Percentiles rank a stretch among this genome's conserved stretches.
Conservation (phyloP, 495 filamentous ascomycete species). For the Alectoria sarmentosa region DNA sequence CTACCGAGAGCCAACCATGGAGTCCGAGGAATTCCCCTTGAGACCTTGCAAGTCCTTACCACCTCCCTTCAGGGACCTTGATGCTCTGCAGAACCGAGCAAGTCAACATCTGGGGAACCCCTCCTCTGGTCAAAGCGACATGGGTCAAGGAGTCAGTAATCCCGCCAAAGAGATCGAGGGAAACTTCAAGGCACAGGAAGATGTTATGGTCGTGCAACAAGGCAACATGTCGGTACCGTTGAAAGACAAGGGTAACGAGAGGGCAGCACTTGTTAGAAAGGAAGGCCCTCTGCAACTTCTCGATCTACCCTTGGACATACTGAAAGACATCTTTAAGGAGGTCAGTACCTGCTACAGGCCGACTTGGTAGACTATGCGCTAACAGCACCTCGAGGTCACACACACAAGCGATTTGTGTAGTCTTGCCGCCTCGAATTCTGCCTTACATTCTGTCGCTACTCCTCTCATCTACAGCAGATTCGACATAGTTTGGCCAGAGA, state of each 20-base stretch:
- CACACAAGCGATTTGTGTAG: slow-evolving; percentile 84
- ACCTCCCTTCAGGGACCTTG: neutral
- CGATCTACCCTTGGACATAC: slow-evolving; percentile 78
- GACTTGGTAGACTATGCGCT: slow-evolving; percentile 16
- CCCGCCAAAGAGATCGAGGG: neutral
- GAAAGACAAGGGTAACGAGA: slow-evolving; percentile 38
- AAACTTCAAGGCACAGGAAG: neutral
- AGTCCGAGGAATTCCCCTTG: slow-evolving; percentile 5
- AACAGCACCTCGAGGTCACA: slow-evolving; percentile 53
- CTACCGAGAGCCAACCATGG: neutral
- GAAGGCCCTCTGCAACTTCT: slow-evolving; percentile 51
- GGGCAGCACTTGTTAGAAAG: slow-evolving; percentile 29
- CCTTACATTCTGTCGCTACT: slow-evolving; percentile 72
- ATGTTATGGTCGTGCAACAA: neutral
- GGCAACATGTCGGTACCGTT: slow-evolving; percentile 20
- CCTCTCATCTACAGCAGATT: slow-evolving; percentile 89
- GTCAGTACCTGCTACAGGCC: slow-evolving; percentile 39
- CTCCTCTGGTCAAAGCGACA: neutral
- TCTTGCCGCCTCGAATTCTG: slow-evolving; percentile 74
- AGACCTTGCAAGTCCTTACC: slow-evolving; percentile 5
- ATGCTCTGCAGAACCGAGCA: slow-evolving; percentile 4
- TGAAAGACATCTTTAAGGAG: slow-evolving; percentile 86
- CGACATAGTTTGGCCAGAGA: slow-evolving; percentile 91
- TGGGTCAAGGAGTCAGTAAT: neutral
- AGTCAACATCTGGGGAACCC: slow-evolving; percentile 1